Evolutionary conservation across 768 basidiomycete genomes (phyloP).

Genomic region (Suillus placidus): DNA sequence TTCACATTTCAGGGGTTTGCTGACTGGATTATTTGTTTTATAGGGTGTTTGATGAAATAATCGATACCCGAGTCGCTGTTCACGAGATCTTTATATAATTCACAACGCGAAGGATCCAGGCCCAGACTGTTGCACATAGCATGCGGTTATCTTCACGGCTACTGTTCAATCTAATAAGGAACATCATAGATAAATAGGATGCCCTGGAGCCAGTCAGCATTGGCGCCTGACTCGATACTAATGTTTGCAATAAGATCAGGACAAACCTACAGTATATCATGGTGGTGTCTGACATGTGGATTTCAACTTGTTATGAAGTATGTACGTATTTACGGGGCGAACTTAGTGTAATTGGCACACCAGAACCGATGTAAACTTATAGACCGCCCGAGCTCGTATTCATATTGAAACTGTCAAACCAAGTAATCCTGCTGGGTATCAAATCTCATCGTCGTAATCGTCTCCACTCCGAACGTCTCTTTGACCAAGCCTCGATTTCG

Average conservation of each 20-base stretch:
- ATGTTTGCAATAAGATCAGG: background rate
- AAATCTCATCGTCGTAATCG: slow-evolving; percentile 29
- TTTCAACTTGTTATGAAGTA: background rate
- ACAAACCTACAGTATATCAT: background rate
- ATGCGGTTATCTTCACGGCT: background rate
- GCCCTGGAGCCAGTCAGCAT: background rate
- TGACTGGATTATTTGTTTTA: background rate
- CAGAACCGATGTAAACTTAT: background rate
- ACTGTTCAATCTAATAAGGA: background rate
- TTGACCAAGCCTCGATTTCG: slow-evolving; percentile 22
- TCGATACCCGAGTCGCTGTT: slow-evolving; percentile 3
- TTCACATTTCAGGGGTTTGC: slow-evolving; percentile 1
- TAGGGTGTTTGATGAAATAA: background rate
- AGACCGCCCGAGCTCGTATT: background rate
- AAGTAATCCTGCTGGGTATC: background rate
- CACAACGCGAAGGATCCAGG: background rate
- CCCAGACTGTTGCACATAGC: background rate
- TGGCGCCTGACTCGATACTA: background rate
- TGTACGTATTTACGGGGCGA: background rate
- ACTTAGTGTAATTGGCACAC: background rate
- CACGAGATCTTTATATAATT: background rate
- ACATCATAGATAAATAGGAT: background rate
- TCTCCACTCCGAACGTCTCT: slow-evolving; percentile 28
- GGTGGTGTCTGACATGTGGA: background rate
- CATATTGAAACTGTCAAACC: background rate